Base-by-base conservation (phyloP, 306 rosid species). In the Quercus glauca region DNA sequence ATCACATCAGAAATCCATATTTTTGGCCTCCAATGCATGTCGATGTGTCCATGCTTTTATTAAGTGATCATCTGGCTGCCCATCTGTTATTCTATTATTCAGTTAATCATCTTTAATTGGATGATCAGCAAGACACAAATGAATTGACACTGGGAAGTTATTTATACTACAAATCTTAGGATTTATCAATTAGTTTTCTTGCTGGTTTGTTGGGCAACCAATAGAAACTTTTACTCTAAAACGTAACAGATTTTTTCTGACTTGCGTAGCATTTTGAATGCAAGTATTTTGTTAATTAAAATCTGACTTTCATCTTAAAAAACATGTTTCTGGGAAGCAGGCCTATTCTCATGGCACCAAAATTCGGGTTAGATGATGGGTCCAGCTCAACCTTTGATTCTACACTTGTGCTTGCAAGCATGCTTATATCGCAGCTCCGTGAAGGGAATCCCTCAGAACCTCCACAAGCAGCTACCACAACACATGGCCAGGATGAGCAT, bases 261-360 rank as follows among this genome's bases (percentile, higher is more conserved):
- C 15, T 58, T 70, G 29, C 57, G 12, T 67, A 20, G 53, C 59
- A 41, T 21, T 60, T 51, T n/a, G 37, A 21, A 52, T 18, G 37
- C n/a, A 29, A 71, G 49, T 59, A n/a, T n/a, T 19, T n/a, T 59
- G 5, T 79, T 53, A 35, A 35, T 37, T 9, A 60, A 59, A 57
- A 26, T 56, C 55, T 74, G 7, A 31, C 61, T 26, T 55, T 55
- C 23, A 65, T 43, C 5, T 71, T 37, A 41, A 18, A 53, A 61
- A 73, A 45, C 45, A 53, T 75, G 25, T 74, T 4, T 70, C n/a
- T 12, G 67, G 83, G 74, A 78, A 71, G 70, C 91, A 95, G 99
- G 92, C 98, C 99, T 75, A 84, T 92, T 87, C 91, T 92, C 49
- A 76, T 95, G 99, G 97, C 94, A 63, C 99, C 98, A 23, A 91